Base-by-base conservation (phyloP, 306 rosid genomes). In the Canavalia ensiformis region DNA sequence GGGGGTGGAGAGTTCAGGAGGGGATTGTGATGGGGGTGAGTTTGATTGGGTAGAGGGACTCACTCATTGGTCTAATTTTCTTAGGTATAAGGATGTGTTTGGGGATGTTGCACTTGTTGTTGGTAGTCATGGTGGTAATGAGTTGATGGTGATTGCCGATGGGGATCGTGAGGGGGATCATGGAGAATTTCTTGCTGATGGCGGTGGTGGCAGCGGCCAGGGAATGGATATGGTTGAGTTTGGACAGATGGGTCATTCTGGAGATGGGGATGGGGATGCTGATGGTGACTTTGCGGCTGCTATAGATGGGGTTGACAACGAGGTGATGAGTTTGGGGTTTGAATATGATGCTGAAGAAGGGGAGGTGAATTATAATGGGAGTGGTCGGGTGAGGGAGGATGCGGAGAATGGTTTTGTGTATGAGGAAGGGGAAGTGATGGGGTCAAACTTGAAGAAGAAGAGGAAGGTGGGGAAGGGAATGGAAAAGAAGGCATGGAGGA, bases 1-100 rank as follows among this genome's bases (percentile, higher is more conserved):
- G 1, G 75, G 84, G 1, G 78, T 54, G 8, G 90, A 80, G 56
- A 77, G 34, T 52, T 49, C 75, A 2, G 49, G 35, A 71, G 88
- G 84, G 57, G 94, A 85, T 62, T 82, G 87, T 60, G 85, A 87
- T 62, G 94, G 68, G 29, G 85, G 87, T 86, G 98, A 91, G 74
- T 95, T 89, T 88, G 97, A 95, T 81, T 95, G 98, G 99, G 80
- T 88, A 49, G 98, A 93, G 86, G 99, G 99, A 1, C 88, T 91
- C 6, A 83, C 90, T 1, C 95, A 90, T 71, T 95, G 99, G 99
- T 93, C 99, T 1, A 95, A 95, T 30, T 95, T 95, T 65, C 94
- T 92, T 87, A 87, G 99, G 79, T 95, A 95, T 35, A 93, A 95
- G 88, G 97, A 95, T 52, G 97, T 95, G 50, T 95, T 95, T 55